Evolutionary conservation across 805 yeast species (phyloP).

Genomic region (Kazachstania bromeliacearum): DNA sequence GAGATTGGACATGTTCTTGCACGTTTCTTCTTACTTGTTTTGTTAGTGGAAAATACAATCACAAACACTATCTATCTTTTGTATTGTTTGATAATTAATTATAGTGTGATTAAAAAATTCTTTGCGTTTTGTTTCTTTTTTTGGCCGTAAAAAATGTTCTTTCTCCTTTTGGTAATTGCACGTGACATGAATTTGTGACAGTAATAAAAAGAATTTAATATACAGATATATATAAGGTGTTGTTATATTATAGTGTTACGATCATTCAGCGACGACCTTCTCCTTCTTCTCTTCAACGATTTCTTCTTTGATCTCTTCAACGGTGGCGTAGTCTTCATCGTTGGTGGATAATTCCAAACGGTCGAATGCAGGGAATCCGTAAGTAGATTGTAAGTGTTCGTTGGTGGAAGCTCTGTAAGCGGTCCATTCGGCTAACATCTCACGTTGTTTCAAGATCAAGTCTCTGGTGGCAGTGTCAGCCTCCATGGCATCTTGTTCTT

Average conservation of each 20-base stretch:
- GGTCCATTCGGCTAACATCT: conserved; percentile 76
- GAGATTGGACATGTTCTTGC: conserved; percentile 14
- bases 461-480: conserved; percentile 88
- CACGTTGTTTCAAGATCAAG: conserved; percentile 74
- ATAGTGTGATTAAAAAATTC: too few relatives aligned
- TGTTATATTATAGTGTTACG: too few relatives aligned
- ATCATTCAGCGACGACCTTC: conserved; percentile 44
- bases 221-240: background rate
- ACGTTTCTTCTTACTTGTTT: too few relatives aligned
- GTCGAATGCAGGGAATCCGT: conserved; percentile 25
- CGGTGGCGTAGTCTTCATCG: conserved; percentile 45
- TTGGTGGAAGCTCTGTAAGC: conserved; percentile 56
- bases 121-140: too few relatives aligned
- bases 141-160: too few relatives aligned
- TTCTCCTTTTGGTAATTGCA: too few relatives aligned
- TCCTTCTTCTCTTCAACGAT: conserved; percentile 65
- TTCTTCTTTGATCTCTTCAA: conserved; percentile 74
- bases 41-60: background rate
- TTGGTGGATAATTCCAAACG: conserved; percentile 27
- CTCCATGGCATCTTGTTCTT: conserved; percentile 91
- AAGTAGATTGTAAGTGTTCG: conserved; percentile 32
- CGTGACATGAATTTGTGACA: too few relatives aligned
- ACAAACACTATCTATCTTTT: too few relatives aligned
- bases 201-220: too few relatives aligned
- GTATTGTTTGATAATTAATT: too few relatives aligned